These are phyloP conservation scores for Pelargonium myrrhifolium DNA, from an alignment of 441 rosid species.

Conservation along the genomic window DNA sequence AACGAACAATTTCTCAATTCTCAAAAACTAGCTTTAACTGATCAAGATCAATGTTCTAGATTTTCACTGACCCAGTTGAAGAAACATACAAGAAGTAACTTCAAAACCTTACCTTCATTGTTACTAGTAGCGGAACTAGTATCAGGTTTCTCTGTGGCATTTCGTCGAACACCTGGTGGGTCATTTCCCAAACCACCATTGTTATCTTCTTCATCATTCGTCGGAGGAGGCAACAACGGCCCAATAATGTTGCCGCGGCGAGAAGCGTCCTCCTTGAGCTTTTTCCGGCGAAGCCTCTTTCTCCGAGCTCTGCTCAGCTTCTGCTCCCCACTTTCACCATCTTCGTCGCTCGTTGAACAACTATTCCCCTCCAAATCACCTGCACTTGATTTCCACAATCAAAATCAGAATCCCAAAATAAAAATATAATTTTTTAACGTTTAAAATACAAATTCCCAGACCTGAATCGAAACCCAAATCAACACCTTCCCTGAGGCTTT, in stretches of 20 bases:
- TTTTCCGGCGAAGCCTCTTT: constrained; percentile 59
- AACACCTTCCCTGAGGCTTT: not conserved
- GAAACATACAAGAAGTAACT: not conserved
- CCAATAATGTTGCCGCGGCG: constrained; percentile 48
- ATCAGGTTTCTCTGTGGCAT: constrained; percentile 30
- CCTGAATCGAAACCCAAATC: not conserved
- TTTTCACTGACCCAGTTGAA: not conserved
- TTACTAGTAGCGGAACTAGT: not conserved
- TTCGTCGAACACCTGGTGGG: constrained; percentile 43
- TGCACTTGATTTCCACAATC: constrained; percentile 32
- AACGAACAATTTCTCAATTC: not conserved
- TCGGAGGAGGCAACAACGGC: constrained; percentile 40
- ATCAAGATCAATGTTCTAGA: too few relatives aligned
- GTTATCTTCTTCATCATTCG: not conserved
- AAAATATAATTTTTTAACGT: too few relatives aligned
- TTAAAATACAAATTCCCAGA: not conserved
- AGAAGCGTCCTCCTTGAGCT: constrained; percentile 46
- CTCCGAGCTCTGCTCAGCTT: constrained; percentile 64
- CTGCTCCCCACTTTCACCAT: constrained; percentile 15
- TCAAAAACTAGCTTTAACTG: not conserved
- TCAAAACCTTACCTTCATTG: constrained; percentile 10
- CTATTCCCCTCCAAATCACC: constrained; percentile 36
- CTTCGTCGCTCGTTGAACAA: constrained; percentile 19
- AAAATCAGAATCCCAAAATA: constrained; percentile 21
- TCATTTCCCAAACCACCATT: constrained; percentile 1